Percentiles rank a stretch among this genome's conserved stretches.
phyloP scores from a whole-genome alignment of 306 rosid species.

The Oxytropis ochrocephala region DNA sequence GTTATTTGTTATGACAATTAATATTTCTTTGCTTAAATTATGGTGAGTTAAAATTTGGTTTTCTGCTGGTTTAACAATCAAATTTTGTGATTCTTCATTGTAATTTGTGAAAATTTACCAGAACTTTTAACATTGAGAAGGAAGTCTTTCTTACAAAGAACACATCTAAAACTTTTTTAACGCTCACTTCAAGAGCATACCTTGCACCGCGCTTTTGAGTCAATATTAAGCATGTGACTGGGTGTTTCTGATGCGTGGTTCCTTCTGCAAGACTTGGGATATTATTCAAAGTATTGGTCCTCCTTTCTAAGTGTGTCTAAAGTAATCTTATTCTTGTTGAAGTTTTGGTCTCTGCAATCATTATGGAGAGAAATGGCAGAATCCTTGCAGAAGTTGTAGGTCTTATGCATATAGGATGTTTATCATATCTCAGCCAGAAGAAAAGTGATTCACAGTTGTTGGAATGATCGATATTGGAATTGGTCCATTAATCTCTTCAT shows the following conservation, averaged over 20 bases:
- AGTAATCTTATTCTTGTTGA: neutral
- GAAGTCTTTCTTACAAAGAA: neutral
- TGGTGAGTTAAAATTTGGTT: neutral
- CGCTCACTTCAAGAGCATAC: neutral
- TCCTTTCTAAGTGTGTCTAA: conserved; percentile 1
- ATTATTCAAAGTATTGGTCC: neutral
- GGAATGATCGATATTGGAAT: neutral
- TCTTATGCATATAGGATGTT: conserved; percentile 4
- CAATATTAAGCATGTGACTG: neutral
- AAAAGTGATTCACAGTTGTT: conserved; percentile 5
- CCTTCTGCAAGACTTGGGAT: neutral
- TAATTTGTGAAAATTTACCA: conserved; percentile 1
- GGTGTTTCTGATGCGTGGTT: conserved; percentile 1
- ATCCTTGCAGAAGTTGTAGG: neutral
- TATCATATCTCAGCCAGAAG: neutral
- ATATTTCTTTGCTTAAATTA: neutral
- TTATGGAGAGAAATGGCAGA: neutral
- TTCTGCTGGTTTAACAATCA: neutral
- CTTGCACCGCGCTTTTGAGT: neutral
- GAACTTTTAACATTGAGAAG: neutral
- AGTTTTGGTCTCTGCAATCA: neutral
- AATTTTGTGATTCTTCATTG: neutral
- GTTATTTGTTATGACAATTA: neutral
- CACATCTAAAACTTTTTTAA: neutral
- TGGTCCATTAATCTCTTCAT: neutral